phyloP scores from a whole-genome alignment of 2,329 filamentous ascomycete genomes.

The Colletotrichum sp. region DNA sequence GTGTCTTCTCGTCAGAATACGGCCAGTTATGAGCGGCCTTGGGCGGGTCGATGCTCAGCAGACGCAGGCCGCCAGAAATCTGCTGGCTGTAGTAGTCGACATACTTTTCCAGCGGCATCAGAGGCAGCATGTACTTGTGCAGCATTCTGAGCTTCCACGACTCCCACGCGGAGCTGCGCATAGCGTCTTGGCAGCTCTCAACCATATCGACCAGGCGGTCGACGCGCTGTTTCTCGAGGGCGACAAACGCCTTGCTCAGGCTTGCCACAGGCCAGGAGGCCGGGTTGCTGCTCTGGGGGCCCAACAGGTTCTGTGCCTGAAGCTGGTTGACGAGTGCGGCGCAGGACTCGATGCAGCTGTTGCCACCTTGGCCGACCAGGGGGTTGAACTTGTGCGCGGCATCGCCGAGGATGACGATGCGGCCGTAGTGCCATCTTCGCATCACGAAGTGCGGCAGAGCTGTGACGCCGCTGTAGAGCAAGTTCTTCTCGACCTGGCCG shows the following conservation, averaged over 20 bases:
- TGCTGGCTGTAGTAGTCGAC: conserved; percentile 10
- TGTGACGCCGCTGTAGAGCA: conserved; percentile 12
- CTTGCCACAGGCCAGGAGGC: background rate
- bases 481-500: background rate
- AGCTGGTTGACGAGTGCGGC: conserved; percentile 29
- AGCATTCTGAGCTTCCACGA: background rate
- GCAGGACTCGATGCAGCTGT: conserved; percentile 31
- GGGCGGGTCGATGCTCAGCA: background rate
- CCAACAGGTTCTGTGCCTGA: background rate
- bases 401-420: conserved; percentile 37
- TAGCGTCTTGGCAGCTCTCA: conserved; percentile 8
- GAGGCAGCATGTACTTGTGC: background rate
- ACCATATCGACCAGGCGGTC: background rate
- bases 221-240: conserved; percentile 5
- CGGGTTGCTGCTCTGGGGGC: background rate
- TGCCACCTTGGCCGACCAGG: conserved; percentile 31
- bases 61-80: background rate
- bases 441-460: conserved; percentile 18
- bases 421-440: conserved; percentile 32
- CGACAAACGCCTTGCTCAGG: background rate
- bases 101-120: background rate
- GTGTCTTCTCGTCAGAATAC: conserved; percentile 1
- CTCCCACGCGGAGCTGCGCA: conserved; percentile 8
- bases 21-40: background rate
- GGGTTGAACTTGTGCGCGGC: conserved; percentile 39